These are phyloP conservation scores for Fraxinus platypoda DNA, from an alignment of 305 asterid genomes.

Conservation along the genomic window DNA sequence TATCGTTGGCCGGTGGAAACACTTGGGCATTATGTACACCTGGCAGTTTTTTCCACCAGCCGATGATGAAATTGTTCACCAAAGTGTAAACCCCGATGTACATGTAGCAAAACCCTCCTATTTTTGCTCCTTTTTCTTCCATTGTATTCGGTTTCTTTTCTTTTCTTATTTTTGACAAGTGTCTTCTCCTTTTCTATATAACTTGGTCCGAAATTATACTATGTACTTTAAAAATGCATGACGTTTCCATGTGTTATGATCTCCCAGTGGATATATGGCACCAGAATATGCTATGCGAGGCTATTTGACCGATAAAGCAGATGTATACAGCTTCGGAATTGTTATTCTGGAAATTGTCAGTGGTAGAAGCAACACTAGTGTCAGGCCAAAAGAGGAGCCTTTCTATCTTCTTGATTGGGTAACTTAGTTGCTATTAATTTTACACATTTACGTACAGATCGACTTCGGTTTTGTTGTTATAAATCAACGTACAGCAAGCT, in stretches of 20 bases:
- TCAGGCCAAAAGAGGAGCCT: conserved; percentile 23
- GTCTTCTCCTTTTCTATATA: neutral
- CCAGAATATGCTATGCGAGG: conserved; percentile 50
- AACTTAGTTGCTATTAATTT: conserved; percentile 14
- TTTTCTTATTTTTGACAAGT: neutral
- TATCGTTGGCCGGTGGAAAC: no score
- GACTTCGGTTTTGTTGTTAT: neutral
- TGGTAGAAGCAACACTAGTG: conserved; percentile 25
- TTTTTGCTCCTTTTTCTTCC: neutral
- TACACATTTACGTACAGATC: neutral
- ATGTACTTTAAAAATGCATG: neutral
- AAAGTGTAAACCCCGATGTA: no score
- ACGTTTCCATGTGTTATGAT: neutral
- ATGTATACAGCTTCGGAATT: conserved; percentile 43
- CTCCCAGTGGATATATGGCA: conserved; percentile 51
- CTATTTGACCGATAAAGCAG: conserved; percentile 40
- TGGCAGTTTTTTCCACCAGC: no score
- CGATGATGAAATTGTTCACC: no score
- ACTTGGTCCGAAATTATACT: neutral
- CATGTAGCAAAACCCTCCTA: no score
- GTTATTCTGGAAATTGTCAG: conserved; percentile 40
- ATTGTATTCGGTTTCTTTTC: neutral
- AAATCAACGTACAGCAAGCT: neutral
- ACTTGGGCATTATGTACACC: no score
- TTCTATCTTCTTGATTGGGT: conserved; percentile 48